phyloP scores from a whole-genome alignment of 306 rosid genomes.

The Arachis hypogaea region DNA sequence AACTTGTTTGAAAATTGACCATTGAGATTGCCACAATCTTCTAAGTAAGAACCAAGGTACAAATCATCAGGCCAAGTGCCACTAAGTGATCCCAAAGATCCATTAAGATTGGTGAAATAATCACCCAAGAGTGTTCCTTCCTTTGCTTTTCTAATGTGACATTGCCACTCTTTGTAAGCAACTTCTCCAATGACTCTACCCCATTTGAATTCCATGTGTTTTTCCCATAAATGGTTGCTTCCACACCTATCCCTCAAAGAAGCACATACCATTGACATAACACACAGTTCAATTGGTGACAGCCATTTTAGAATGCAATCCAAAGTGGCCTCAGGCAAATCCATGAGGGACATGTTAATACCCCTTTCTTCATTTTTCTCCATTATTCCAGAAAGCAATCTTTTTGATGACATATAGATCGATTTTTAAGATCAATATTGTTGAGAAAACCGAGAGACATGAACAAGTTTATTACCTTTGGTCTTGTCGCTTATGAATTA shows the following conservation, averaged over 20 bases:
- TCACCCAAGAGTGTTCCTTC: constrained; percentile 32
- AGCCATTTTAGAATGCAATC: constrained; percentile 65
- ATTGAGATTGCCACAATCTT: constrained; percentile 33
- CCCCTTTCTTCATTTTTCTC: constrained; percentile 32
- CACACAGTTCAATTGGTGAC: constrained; percentile 61
- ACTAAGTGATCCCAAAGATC: constrained; percentile 44
- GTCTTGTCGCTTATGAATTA: too few relatives aligned
- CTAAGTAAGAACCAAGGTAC: constrained; percentile 45
- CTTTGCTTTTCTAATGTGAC: constrained; percentile 43
- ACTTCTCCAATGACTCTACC: constrained; percentile 51
- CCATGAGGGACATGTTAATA: constrained; percentile 45
- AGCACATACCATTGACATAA: constrained; percentile 54
- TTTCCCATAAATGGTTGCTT: constrained; percentile 66
- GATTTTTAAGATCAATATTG: not conserved
- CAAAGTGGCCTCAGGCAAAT: constrained; percentile 65
- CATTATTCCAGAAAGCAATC: constrained; percentile 17
- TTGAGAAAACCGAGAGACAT: not conserved
- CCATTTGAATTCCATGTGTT: constrained; percentile 58
- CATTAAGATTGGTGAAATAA: constrained; percentile 27
- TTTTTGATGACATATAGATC: not conserved
- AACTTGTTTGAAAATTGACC: constrained; percentile 36
- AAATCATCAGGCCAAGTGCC: constrained; percentile 41
- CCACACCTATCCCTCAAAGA: constrained; percentile 55
- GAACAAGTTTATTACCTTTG: not conserved
- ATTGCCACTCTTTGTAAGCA: constrained; percentile 62